These are phyloP conservation scores for Cladosporium phlei DNA, from an alignment of 2,329 filamentous ascomycete genomes.

Conservation along the genomic window DNA sequence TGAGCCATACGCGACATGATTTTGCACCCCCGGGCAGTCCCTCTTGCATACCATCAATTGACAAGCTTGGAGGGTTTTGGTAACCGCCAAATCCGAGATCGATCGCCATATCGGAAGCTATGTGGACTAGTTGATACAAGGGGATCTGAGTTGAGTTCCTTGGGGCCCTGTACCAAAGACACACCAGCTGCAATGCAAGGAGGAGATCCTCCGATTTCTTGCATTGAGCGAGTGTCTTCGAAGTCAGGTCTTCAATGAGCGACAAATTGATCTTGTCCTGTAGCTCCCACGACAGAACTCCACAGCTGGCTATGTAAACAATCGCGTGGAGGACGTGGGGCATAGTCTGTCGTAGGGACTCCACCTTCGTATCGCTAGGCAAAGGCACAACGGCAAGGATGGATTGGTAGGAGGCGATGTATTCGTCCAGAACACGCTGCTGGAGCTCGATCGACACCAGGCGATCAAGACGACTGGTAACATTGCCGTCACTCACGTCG, in stretches of 20 bases:
- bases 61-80: not conserved
- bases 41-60: not conserved
- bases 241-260: constrained; percentile 65
- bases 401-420: constrained; percentile 19
- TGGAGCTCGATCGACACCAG: constrained; percentile 20
- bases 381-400: constrained; percentile 21
- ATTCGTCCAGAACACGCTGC: constrained; percentile 18
- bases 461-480: constrained; percentile 17
- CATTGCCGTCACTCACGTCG: not conserved
- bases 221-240: constrained; percentile 65
- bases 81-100: constrained; percentile 65
- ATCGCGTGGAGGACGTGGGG: constrained; percentile 56
- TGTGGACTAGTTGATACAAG: constrained; percentile 77
- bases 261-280: constrained; percentile 63
- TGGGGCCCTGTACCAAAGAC: constrained; percentile 77
- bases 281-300: constrained; percentile 45
- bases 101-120: constrained; percentile 71
- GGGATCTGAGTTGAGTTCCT: constrained; percentile 73
- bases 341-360: constrained; percentile 17
- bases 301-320: constrained; percentile 48
- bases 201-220: constrained; percentile 77
- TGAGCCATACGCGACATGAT: constrained; percentile 19
- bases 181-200: constrained; percentile 68
- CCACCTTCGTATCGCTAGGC: constrained; percentile 12
- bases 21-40: constrained; percentile 6